Evolutionary conservation across 164 flowering plant genomes (phyloP).

Genomic region (Paratinospora sagittata): DNA sequence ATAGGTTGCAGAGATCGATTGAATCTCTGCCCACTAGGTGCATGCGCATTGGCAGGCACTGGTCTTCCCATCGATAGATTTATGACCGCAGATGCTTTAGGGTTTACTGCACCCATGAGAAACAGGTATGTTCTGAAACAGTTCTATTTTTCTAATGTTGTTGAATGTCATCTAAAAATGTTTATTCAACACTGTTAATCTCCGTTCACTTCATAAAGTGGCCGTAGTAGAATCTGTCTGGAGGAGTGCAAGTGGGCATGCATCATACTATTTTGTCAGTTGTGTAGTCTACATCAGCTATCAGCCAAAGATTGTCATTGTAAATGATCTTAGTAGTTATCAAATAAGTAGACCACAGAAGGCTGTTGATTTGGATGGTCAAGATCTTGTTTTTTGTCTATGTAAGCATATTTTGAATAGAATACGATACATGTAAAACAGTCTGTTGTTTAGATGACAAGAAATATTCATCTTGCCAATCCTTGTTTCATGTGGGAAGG

Average conservation of each 20-base stretch:
- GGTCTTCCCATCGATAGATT: conserved; percentile 93
- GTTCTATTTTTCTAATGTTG: not conserved
- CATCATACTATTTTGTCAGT: too few species aligned
- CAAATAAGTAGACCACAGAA: not conserved
- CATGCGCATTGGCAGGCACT: conserved; percentile 99
- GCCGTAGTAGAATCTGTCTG: too few species aligned
- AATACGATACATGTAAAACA: too few species aligned
- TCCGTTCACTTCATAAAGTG: not conserved
- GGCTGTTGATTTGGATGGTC: not conserved
- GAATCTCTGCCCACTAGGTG: conserved; percentile 91
- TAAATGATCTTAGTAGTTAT: too few species aligned
- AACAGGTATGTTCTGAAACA: conserved; percentile 56
- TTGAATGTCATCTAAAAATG: conserved; percentile 3
- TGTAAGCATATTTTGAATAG: not conserved
- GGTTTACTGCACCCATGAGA: conserved; percentile 85
- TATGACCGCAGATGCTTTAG: conserved; percentile 85
- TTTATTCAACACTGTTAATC: not conserved
- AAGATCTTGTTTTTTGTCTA: not conserved
- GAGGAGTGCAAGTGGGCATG: too few species aligned
- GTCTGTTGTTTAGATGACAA: too few species aligned
- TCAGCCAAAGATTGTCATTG: too few species aligned
- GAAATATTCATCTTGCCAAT: too few species aligned
- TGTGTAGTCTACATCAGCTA: too few species aligned
- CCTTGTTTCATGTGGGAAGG: too few species aligned
- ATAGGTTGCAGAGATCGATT: conserved; percentile 67